Percentiles rank a stretch among this genome's conserved stretches.
phyloP scores from a whole-genome alignment of 352 stramenopile genomes.

The Phytophthora pistaciae region DNA sequence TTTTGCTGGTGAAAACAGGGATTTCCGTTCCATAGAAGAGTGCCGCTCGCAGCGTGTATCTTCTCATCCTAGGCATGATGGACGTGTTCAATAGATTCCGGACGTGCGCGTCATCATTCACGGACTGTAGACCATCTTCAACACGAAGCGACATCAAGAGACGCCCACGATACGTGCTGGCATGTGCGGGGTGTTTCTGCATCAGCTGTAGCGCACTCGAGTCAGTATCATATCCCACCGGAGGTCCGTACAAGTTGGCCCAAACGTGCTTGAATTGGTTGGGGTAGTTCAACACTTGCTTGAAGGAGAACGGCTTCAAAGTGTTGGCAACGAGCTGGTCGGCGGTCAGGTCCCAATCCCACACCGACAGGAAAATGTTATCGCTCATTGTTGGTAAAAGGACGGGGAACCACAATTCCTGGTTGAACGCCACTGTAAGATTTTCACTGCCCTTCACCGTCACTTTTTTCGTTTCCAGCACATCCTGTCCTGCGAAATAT shows the following conservation, averaged over 20 bases:
- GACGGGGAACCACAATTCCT: slow-evolving; percentile 91
- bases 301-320: slow-evolving; percentile 75
- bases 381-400: slow-evolving; percentile 85
- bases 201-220: slow-evolving; percentile 49
- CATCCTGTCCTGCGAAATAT: slow-evolving; percentile 77
- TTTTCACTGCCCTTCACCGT: slow-evolving; percentile 69
- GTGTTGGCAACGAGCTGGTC: slow-evolving; percentile 78
- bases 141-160: slow-evolving; percentile 75
- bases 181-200: slow-evolving; percentile 67
- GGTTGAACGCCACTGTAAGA: slow-evolving; percentile 60
- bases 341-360: slow-evolving; percentile 82
- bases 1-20: slow-evolving; percentile 75
- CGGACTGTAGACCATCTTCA: slow-evolving; percentile 71
- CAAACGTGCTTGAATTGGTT: slow-evolving; percentile 68
- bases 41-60: slow-evolving; percentile 69
- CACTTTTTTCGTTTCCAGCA: slow-evolving; percentile 75
- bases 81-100: slow-evolving; percentile 63
- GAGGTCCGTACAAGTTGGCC: slow-evolving; percentile 88
- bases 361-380: slow-evolving; percentile 86
- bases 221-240: slow-evolving; percentile 62
- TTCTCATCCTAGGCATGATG: slow-evolving; percentile 46
- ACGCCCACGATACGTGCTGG: slow-evolving; percentile 84
- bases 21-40: slow-evolving; percentile 88
- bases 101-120: slow-evolving; percentile 74
- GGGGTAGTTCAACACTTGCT: slow-evolving; percentile 70